phyloP scores from a whole-genome alignment of 1,284 basidiomycete species.

The Marasmius fiardii region DNA sequence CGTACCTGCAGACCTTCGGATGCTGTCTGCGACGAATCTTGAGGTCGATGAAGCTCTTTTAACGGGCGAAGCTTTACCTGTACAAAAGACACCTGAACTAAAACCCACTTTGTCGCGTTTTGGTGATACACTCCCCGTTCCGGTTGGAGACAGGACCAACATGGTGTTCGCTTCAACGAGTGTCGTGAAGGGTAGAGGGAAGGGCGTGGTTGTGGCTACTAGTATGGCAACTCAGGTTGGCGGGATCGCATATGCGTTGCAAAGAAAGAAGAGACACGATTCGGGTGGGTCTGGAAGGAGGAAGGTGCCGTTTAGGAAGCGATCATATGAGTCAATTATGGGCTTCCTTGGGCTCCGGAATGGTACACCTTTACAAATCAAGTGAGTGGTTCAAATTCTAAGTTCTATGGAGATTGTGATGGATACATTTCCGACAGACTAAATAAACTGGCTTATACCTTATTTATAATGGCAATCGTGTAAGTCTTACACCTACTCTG shows the following conservation, averaged over 20 bases:
- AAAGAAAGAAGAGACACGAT: constrained; percentile 12
- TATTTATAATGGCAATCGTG: constrained; percentile 5
- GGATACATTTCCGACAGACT: constrained; percentile 17
- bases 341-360: constrained; percentile 26
- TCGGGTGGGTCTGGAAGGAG: constrained; percentile 7
- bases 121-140: constrained; percentile 23
- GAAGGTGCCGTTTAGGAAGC: constrained; percentile 18
- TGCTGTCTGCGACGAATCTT: constrained; percentile 34
- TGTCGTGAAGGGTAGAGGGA: constrained; percentile 64
- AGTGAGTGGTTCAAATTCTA: constrained; percentile 25
- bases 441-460: constrained; percentile 33
- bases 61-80: constrained; percentile 68
- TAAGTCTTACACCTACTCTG: background rate
- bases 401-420: too few relatives aligned
- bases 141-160: constrained; percentile 56
- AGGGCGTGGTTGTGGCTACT: constrained; percentile 54
- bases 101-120: background rate
- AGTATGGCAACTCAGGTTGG: constrained; percentile 68
- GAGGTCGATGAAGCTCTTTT: constrained; percentile 65
- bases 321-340: constrained; percentile 19
- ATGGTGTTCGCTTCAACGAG: constrained; percentile 56
- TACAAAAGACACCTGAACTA: constrained; percentile 50
- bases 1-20: constrained; percentile 53
- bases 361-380: constrained; percentile 60
- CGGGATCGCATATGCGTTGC: constrained; percentile 45